Conservation (phyloP, 2,329 filamentous ascomycete genomes). For the Plenodomus biglobosus region DNA sequence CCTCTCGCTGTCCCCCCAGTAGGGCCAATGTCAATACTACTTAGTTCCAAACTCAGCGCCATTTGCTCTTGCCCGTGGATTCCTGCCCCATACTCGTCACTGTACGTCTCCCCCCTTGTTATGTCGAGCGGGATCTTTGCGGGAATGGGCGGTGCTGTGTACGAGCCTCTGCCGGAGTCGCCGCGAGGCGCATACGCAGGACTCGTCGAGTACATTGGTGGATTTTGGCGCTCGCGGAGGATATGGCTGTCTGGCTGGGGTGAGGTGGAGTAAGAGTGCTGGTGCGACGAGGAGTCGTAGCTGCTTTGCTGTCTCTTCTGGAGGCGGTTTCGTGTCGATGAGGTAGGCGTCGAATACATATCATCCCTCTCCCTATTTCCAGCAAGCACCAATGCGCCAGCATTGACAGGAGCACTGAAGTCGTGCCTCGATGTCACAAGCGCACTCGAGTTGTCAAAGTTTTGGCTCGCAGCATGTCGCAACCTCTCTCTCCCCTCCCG, state of each 20-base stretch:
- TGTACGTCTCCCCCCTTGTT: conserved; percentile 14
- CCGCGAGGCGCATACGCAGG: conserved; percentile 18
- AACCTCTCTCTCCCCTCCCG: conserved; percentile 39
- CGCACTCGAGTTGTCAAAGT: conserved; percentile 31
- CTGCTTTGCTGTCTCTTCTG: conserved; percentile 30
- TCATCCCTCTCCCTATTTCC: conserved; percentile 13
- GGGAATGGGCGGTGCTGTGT: conserved; percentile 62
- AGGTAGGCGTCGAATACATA: conserved; percentile 9
- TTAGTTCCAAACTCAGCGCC: conserved; percentile 71
- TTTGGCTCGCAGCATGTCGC: conserved; percentile 31
- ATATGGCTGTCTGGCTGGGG: conserved; percentile 16
- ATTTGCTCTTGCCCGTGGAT: conserved; percentile 46
- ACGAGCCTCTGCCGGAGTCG: conserved; percentile 13
- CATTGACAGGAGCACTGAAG: conserved; percentile 20
- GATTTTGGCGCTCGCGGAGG: conserved; percentile 42
- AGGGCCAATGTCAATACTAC: conserved; percentile 50
- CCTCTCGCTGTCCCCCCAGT: conserved; percentile 25
- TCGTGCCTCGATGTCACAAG: conserved; percentile 34
- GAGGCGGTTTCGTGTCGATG: conserved; percentile 28
- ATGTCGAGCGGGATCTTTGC: conserved; percentile 65
- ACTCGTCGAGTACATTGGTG: conserved; percentile 36
- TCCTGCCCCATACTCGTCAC: conserved; percentile 7
- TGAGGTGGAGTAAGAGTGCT: conserved; percentile 17
- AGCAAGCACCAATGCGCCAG: conserved; percentile 28
- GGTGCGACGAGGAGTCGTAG: conserved; percentile 12